A percentile compares a stretch with the other conserved stretches of the same genome.
Evolutionary conservation across 768 basidiomycete genomes (phyloP).

Genomic region (Termitomyces sp.): DNA sequence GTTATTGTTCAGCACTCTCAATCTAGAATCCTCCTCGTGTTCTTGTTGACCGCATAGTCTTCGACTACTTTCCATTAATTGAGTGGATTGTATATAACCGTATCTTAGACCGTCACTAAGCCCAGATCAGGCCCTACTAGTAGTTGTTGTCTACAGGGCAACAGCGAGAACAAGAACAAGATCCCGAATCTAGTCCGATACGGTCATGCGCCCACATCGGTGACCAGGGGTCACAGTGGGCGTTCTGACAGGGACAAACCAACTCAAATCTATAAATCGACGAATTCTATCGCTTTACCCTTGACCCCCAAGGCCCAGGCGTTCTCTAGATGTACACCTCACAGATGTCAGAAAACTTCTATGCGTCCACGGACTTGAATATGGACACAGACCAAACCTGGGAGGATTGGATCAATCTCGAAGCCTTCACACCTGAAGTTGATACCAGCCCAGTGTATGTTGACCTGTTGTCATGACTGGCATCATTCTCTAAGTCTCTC

Average conservation of each 20-base stretch:
- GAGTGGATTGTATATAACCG: neutral
- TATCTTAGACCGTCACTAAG: neutral
- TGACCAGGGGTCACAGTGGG: neutral
- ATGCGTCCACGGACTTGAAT: neutral
- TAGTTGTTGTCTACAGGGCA: neutral
- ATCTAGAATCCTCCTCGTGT: neutral
- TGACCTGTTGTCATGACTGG: neutral
- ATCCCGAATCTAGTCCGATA: neutral
- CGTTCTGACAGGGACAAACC: neutral
- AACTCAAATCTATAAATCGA: neutral
- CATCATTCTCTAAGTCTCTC: neutral
- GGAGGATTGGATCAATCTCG: slow-evolving; percentile 8
- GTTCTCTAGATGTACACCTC: neutral
- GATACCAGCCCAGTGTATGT: slow-evolving; percentile 1
- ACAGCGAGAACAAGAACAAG: slow-evolving; percentile 4
- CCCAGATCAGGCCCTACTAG: neutral
- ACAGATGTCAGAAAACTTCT: neutral
- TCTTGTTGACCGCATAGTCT: neutral
- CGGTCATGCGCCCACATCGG: slow-evolving; percentile 6
- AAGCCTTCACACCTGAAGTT: slow-evolving; percentile 2
- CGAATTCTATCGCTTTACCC: neutral
- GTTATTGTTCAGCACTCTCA: neutral
- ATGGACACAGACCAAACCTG: slow-evolving; percentile 2
- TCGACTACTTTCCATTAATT: neutral
- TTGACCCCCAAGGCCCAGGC: neutral